Evolutionary conservation across 441 rosid species (phyloP).

Genomic region (Populus hybrid): DNA sequence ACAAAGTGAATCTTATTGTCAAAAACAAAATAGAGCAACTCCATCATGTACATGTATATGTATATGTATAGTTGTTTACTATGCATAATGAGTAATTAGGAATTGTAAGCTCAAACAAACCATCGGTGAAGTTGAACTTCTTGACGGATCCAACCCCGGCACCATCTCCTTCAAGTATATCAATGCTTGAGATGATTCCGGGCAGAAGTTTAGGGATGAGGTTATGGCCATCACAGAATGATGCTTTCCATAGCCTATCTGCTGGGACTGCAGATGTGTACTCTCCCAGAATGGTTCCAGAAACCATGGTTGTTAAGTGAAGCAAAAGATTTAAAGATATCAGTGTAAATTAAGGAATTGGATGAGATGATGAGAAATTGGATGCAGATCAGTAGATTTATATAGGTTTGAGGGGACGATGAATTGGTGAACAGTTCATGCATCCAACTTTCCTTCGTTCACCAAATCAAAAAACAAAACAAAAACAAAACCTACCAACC

Average conservation of each 20-base stretch:
- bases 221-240: slow-evolving; percentile 9
- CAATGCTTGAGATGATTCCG: slow-evolving; percentile 12
- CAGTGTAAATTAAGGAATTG: background rate
- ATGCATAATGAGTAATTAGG: background rate
- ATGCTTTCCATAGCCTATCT: slow-evolving; percentile 12
- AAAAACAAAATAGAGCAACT: no score
- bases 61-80: no score
- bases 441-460: background rate
- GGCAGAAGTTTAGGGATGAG: background rate
- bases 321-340: background rate
- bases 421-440: background rate
- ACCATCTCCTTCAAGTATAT: background rate
- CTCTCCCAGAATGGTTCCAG: background rate
- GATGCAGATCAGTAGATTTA: background rate
- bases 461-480: no score
- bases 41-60: no score
- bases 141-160: slow-evolving; percentile 3
- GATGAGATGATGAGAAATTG: background rate
- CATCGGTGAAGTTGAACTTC: slow-evolving; percentile 12
- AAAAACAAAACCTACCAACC: no score
- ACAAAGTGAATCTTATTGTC: background rate
- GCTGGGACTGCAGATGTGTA: background rate
- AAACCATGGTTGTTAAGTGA: background rate
- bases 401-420: background rate
- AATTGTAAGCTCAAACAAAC: background rate